These are phyloP conservation scores for Phytophthora capsici DNA, from an alignment of 352 stramenopile genomes.

Conservation along the genomic window DNA sequence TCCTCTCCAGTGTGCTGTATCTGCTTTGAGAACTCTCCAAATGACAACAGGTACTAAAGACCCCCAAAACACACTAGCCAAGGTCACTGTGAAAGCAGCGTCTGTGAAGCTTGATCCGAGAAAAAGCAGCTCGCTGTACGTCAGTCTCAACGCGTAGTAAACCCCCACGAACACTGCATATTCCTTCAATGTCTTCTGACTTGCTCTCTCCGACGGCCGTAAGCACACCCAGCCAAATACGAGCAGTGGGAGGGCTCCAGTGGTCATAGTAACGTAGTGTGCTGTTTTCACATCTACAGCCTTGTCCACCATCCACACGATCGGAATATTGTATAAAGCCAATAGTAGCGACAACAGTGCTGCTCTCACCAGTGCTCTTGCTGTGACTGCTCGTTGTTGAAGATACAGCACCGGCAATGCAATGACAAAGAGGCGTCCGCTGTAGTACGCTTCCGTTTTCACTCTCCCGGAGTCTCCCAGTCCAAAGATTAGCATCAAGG, in stretches of 20 bases:
- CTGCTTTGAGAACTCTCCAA: slow-evolving; percentile 73
- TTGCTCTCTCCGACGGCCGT: slow-evolving; percentile 50
- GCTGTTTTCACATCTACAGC: slow-evolving; percentile 3
- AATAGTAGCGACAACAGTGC: slow-evolving; percentile 52
- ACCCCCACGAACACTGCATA: slow-evolving; percentile 60
- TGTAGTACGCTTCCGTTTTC: slow-evolving; percentile 54
- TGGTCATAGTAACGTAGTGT: slow-evolving; percentile 50
- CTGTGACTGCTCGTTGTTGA: slow-evolving; percentile 63
- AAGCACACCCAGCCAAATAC: slow-evolving; percentile 58
- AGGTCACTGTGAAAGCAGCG: slow-evolving; percentile 39
- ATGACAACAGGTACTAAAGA: slow-evolving; percentile 67
- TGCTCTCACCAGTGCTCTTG: slow-evolving; percentile 49
- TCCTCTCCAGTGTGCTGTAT: slow-evolving; percentile 78
- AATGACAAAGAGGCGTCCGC: slow-evolving; percentile 65
- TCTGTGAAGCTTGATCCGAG: slow-evolving; percentile 25
- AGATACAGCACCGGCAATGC: slow-evolving; percentile 74
- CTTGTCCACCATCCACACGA: slow-evolving; percentile 45
- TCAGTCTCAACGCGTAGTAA: slow-evolving; percentile 49
- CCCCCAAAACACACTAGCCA: slow-evolving; percentile 54
- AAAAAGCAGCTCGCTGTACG: slow-evolving; percentile 51
- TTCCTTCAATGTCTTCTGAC: slow-evolving; percentile 53
- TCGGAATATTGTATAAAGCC: slow-evolving; percentile 61
- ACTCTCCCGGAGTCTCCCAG: slow-evolving; percentile 22
- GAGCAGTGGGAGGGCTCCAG: slow-evolving; percentile 44
- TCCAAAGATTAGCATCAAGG: slow-evolving; percentile 21